Evolutionary conservation across 805 yeast genomes (phyloP), one percentile per base, ranked within the genome.

Genomic region (Pichia nakasei): DNA sequence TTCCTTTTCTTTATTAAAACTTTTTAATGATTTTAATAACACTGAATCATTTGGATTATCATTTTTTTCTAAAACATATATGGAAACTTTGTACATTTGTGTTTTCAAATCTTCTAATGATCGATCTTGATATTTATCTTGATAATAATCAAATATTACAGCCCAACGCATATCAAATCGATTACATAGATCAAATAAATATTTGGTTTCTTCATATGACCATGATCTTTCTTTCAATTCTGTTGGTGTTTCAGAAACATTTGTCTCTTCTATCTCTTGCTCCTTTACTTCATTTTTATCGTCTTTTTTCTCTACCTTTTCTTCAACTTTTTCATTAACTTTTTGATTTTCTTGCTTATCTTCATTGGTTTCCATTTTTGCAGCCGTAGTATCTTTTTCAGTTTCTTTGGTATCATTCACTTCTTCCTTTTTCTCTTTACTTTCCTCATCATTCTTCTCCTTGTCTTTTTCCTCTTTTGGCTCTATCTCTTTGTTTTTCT

Each of bases 71-170:
- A 83, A 63, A 22, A 83, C 67, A 44, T 72, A 69, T 29, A 77
- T 74, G 38, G 85, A 76, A 9, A 86, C 78, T 18, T 68, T 62
- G 57, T 89, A 93, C 58, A 86, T 87, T 33, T 88, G 80, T 44
- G 78, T 87, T 53, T 88, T 87, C 44, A 93, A 61, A 49, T 88
- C 97, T 53, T 91, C 97, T 22, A 85, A 48, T 0, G 79, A 93
- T 65, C 45, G 55, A 26, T 91, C 68, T 6, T 52, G 47, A 18
- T 42, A 42, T 43, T 53, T 71, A 19, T 66, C 67, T 34, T 40
- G 38, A 59, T 73, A 83, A 39, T 87, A 62, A 54, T 83, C 93
- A 45, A 66, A 67, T 12, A 83, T 71, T 2, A 81, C 78, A 3
- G 75, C 70, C 91, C 93, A 83, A 48, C 85, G 69, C 52, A 84